A percentile compares a stretch with the other conserved stretches of the same genome.
Evolutionary conservation across 352 stramenopile species (phyloP).

Genomic region (Phytophthora syringae): DNA sequence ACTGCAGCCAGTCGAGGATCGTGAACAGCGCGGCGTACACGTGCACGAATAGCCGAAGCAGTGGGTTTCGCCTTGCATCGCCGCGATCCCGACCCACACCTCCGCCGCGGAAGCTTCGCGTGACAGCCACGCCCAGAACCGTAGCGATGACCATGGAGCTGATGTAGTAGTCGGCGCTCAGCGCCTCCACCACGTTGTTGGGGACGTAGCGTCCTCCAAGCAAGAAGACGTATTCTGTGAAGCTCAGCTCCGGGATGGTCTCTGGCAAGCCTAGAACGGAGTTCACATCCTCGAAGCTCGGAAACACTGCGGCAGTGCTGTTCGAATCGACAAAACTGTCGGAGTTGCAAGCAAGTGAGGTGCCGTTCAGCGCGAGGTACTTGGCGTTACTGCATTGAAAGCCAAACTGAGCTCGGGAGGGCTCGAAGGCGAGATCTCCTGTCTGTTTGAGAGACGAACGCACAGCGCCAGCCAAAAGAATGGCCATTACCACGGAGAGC

Average conservation of each 20-base stretch:
- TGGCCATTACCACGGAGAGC: constrained; percentile 35
- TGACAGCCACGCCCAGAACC: constrained; percentile 54
- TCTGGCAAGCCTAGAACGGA: constrained; percentile 49
- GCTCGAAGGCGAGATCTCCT: constrained; percentile 32
- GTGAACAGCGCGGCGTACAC: constrained; percentile 63
- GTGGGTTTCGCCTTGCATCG: constrained; percentile 55
- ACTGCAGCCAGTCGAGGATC: constrained; percentile 69
- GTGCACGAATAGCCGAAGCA: constrained; percentile 67
- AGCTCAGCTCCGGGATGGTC: constrained; percentile 42
- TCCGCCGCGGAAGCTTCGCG: constrained; percentile 50
- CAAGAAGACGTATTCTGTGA: constrained; percentile 52
- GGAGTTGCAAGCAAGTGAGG: constrained; percentile 14
- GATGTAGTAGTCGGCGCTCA: constrained; percentile 50
- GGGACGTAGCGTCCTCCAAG: constrained; percentile 57
- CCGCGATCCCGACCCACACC: constrained; percentile 35
- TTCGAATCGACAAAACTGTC: constrained; percentile 23
- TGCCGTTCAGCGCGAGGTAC: constrained; percentile 51
- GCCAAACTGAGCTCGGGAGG: constrained; percentile 48
- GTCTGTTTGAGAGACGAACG: constrained; percentile 45
- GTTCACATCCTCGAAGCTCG: constrained; percentile 54
- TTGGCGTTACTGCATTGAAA: constrained; percentile 65
- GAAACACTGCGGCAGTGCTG: constrained; percentile 42
- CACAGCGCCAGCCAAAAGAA: constrained; percentile 38
- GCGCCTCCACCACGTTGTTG: constrained; percentile 50
- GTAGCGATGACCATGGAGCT: constrained; percentile 60